Conservation (phyloP, 805 yeast genomes). For the Saturnispora mendoncae region DNA sequence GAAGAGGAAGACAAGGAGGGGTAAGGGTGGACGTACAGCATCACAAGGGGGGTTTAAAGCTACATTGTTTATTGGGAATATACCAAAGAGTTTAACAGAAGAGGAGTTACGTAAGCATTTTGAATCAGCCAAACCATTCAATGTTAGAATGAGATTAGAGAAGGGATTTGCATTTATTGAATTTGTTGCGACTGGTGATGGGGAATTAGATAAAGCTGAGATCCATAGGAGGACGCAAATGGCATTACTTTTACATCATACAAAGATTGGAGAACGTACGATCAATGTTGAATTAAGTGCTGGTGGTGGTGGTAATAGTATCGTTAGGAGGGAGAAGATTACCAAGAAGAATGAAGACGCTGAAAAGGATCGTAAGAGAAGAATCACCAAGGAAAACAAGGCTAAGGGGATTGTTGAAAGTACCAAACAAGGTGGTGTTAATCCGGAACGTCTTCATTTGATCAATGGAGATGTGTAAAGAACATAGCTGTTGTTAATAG, state of each 20-base stretch:
- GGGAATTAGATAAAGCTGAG: slow-evolving; percentile 34
- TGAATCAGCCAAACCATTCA: slow-evolving; percentile 61
- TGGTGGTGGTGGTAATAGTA: slow-evolving; percentile 95
- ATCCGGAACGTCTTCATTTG: slow-evolving; percentile 56
- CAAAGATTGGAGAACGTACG: slow-evolving; percentile 56
- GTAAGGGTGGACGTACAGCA: slow-evolving; percentile 46
- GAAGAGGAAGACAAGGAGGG: slow-evolving; percentile 70
- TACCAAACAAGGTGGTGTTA: slow-evolving; percentile 27
- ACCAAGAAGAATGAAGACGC: slow-evolving; percentile 71
- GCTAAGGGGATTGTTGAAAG: slow-evolving; percentile 30
- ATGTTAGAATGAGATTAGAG: slow-evolving; percentile 68
- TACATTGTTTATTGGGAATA: slow-evolving; percentile 81
- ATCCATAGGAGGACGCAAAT: slow-evolving; percentile 75
- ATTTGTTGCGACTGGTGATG: slow-evolving; percentile 37
- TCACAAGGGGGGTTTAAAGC: slow-evolving; percentile 49
- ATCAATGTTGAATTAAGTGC: slow-evolving; percentile 95
- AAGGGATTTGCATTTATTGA: slow-evolving; percentile 92
- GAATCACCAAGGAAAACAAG: slow-evolving; percentile 39
- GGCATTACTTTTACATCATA: slow-evolving; percentile 79
- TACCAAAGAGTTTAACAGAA: slow-evolving; percentile 64
- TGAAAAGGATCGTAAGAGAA: slow-evolving; percentile 56
- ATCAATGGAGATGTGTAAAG: no score
- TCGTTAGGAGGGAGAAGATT: slow-evolving; percentile 57
- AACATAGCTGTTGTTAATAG: no score
- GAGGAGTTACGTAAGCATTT: slow-evolving; percentile 64